Percentiles rank a stretch among this genome's conserved stretches.
Conservation (phyloP, 2,329 filamentous ascomycete species). For the Xylariaceae sp. region DNA sequence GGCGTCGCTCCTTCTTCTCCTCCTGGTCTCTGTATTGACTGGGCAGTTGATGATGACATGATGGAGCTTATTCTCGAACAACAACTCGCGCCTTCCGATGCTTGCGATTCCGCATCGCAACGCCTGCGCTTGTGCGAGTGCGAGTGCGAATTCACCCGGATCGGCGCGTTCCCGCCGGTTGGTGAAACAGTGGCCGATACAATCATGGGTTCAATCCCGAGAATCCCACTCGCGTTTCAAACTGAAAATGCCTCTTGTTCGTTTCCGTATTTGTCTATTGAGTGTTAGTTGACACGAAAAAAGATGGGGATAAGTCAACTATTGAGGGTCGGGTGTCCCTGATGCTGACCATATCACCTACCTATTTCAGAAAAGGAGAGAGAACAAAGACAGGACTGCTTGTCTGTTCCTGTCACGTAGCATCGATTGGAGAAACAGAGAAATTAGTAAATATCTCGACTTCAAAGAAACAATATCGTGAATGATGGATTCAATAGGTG, state of each 20-base stretch:
- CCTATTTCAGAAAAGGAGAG: background rate
- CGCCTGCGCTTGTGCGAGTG: conserved; percentile 5
- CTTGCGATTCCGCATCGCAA: conserved; percentile 1
- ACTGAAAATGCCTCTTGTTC: background rate
- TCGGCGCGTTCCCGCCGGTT: conserved; percentile 7
- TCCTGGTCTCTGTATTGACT: too few species aligned
- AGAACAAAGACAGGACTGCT: background rate
- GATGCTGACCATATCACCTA: background rate
- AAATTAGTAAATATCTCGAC: too few species aligned
- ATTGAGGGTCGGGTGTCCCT: background rate
- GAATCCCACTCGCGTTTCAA: background rate
- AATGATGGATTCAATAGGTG: background rate
- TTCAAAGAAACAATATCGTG: too few species aligned
- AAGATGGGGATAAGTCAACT: background rate
- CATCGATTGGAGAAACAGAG: background rate
- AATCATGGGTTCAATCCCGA: background rate
- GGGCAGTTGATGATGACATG: background rate
- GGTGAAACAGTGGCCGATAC: conserved; percentile 14
- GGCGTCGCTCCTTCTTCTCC: too few species aligned
- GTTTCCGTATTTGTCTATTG: background rate
- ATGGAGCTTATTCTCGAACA: background rate
- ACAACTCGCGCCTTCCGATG: background rate
- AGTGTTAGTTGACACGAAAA: background rate
- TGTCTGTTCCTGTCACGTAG: background rate
- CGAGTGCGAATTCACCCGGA: conserved; percentile 12